Evolutionary conservation across 768 basidiomycete genomes (phyloP).

Genomic region (Mycena alexandri): DNA sequence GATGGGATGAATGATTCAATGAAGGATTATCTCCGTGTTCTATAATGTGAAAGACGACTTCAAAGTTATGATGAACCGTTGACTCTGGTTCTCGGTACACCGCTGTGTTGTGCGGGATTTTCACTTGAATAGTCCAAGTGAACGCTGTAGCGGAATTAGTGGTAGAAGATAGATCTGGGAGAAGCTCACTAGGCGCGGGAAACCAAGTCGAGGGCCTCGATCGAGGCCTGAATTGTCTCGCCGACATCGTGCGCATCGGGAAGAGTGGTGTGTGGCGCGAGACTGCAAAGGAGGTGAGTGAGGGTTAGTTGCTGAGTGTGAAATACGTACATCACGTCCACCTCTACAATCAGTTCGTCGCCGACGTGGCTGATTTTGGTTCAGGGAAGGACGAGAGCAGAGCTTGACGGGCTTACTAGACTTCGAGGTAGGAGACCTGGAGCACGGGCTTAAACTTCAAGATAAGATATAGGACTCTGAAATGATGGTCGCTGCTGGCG

Average conservation of each 20-base stretch:
- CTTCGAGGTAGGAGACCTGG: conserved; percentile 36
- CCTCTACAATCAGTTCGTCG: conserved; percentile 38
- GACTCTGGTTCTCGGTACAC: not conserved
- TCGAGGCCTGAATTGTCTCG: conserved; percentile 33
- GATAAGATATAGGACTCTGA: conserved; percentile 34
- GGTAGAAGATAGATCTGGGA: not conserved
- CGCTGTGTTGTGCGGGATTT: conserved; percentile 32
- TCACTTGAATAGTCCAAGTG: conserved; percentile 35
- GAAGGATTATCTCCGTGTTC: not conserved
- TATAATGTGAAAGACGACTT: not conserved
- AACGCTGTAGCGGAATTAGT: conserved; percentile 20
- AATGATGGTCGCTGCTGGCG: conserved; percentile 34
- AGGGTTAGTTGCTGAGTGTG: no score
- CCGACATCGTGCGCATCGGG: conserved; percentile 35
- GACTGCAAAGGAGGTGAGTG: conserved; percentile 5
- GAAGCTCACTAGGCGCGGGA: conserved; percentile 36
- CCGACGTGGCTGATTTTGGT: conserved; percentile 30
- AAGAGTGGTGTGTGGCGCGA: conserved; percentile 26
- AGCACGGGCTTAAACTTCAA: conserved; percentile 31
- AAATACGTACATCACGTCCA: conserved; percentile 30
- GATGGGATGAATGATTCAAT: conserved; percentile 39
- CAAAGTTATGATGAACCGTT: conserved; percentile 1
- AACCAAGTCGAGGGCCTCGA: conserved; percentile 37
- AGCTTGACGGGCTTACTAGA: conserved; percentile 25
- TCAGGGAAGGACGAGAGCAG: not conserved